Evolutionary conservation across 73 alveolate species (phyloP), one percentile per base, ranked within the genome.

Genomic region (Blepharisma stoltei): DNA sequence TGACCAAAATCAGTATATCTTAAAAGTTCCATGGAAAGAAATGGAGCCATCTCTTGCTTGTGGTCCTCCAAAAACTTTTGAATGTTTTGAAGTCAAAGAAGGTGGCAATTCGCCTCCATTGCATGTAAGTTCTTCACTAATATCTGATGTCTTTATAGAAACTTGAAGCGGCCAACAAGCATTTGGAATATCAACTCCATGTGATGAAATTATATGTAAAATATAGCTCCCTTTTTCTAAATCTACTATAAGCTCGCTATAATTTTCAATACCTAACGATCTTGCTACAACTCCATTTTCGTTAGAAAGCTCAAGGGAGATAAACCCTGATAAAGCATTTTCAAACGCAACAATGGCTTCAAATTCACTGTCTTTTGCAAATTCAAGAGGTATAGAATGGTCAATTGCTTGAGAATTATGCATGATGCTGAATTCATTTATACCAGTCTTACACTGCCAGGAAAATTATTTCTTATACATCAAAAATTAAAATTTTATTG

Each of bases 151-250:
- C 2, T 14, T 9, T n/a, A 60, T 8, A 25, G 73, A 60, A 25
- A 60, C 18, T 25, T 20, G 38, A 14, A 60, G 23, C 2, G 73
- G 73, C 73, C 73, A 60, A 60, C 73, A 60, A 20, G 73, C 46
- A 25, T 60, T n/a, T 14, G 73, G 14, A 8, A 25, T 25, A 2
- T 14, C 45, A 14, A 9, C 23, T 25, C 48, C 37, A 14, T 14
- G 37, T 18, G 48, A 18, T 60, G 73, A 60, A 20, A 60, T 20
- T 9, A 60, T 9, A 2, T 25, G 48, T 4, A 60, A 14, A 14
- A 14, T 25, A 60, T 60, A 60, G 18, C 23, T 38, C 5, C 73
- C 73, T 14, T n/a, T 11, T 25, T n/a, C 49, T 9, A 60, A 38
- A 14, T 14, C 14, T 0, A 38, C 73, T 25, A 14, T 60, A 9